A percentile compares a stretch with the other conserved stretches of the same genome.
Conservation (phyloP, 805 yeast species). For the Metschnikowia matae region DNA sequence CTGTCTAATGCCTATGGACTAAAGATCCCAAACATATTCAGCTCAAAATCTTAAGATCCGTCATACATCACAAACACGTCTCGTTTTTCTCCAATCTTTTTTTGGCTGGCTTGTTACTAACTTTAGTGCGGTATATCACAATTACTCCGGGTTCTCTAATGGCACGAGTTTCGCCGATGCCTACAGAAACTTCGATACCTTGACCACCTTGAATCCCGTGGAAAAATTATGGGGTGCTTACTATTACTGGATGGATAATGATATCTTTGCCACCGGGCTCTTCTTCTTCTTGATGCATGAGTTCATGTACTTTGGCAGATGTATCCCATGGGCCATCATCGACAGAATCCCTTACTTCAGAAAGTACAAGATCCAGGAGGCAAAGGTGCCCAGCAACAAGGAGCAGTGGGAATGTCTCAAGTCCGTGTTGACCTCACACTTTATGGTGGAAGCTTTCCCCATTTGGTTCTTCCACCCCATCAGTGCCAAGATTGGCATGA, state of each 20-base stretch:
- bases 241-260: conserved; percentile 52
- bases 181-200: conserved; percentile 20
- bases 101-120: conserved; percentile 11
- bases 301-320: conserved; percentile 54
- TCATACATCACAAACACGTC: too few species aligned
- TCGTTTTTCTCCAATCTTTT: too few species aligned
- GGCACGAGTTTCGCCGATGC: conserved; percentile 28
- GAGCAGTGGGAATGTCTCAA: conserved; percentile 63
- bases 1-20: too few species aligned
- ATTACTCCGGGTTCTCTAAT: conserved; percentile 32
- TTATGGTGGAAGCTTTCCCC: conserved; percentile 56
- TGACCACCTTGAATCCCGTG: conserved; percentile 24
- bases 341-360: conserved; percentile 50
- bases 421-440: conserved; percentile 53
- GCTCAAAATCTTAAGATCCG: too few species aligned
- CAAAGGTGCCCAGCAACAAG: conserved; percentile 47
- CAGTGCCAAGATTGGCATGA: conserved; percentile 45
- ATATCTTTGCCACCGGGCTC: conserved; percentile 54
- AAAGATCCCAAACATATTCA: too few species aligned
- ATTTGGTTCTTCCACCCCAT: conserved; percentile 62
- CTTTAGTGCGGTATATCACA: conserved; percentile 30
- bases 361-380: conserved; percentile 51
- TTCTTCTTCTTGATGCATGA: conserved; percentile 54
- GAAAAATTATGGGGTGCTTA: conserved; percentile 55
- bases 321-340: conserved; percentile 55